phyloP scores from a whole-genome alignment of 176 grass and related monocot genomes.

The Coix lacrymajobi region DNA sequence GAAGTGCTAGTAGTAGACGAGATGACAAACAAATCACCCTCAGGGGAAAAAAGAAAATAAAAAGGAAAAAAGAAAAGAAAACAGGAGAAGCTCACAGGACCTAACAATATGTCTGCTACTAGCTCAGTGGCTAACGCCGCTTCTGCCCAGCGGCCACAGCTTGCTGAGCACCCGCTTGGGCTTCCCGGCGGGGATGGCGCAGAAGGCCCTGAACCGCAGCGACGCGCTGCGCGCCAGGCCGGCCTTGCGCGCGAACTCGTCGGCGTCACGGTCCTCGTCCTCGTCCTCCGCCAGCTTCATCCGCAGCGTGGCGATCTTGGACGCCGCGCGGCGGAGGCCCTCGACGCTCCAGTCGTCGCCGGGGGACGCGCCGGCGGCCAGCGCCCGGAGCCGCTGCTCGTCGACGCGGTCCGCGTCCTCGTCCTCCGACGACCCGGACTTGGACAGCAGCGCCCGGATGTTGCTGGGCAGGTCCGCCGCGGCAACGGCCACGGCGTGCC shows the following conservation, averaged over 20 bases:
- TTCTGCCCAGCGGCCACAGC: slow-evolving; percentile 65
- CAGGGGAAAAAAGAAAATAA: neutral
- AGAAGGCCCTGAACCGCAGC: slow-evolving; percentile 73
- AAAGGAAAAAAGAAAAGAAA: neutral
- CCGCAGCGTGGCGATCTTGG: slow-evolving; percentile 74
- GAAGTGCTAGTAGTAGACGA: neutral
- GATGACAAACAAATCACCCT: slow-evolving; percentile 15
- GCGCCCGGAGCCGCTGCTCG: slow-evolving; percentile 41
- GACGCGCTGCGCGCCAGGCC: slow-evolving; percentile 64
- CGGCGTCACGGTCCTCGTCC: slow-evolving; percentile 20
- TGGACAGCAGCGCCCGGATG: slow-evolving; percentile 70
- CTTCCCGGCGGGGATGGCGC: slow-evolving; percentile 69
- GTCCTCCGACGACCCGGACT: slow-evolving; percentile 44
- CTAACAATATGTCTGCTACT: neutral
- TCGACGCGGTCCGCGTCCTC: slow-evolving; percentile 38
- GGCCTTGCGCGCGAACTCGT: slow-evolving; percentile 56
- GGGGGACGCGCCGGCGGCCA: slow-evolving; percentile 28
- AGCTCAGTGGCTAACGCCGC: slow-evolving; percentile 42
- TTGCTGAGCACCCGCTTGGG: slow-evolving; percentile 79
- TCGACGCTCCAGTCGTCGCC: slow-evolving; percentile 71
- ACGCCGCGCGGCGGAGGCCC: slow-evolving; percentile 49
- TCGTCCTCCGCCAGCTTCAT: slow-evolving; percentile 95
- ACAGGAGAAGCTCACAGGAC: neutral
- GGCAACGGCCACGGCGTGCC: neutral
- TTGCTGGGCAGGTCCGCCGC: slow-evolving; percentile 46